Evolutionary conservation across 495 filamentous ascomycete species (phyloP), one percentile per base, ranked within the genome.

Genomic region (Penicillium flavigenum): DNA sequence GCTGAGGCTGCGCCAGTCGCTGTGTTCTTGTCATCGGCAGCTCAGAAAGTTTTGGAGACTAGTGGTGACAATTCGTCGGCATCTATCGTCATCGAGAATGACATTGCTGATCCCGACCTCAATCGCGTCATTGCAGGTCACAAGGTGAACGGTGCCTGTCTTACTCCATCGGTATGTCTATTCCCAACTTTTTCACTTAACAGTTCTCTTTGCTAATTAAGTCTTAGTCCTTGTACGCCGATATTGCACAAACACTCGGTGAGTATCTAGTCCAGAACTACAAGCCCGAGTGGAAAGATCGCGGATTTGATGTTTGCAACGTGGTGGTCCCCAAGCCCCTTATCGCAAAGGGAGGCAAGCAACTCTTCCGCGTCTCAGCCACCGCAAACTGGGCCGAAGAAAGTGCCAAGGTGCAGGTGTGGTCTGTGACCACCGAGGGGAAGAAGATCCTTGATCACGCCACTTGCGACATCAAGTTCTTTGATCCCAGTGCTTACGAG

Each of bases 221-320:
- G 6, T 0, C 4, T 10, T 49, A 80, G 71, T 83, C 86, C 3
- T 71, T 92, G 2, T 91, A 90, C 57, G 88, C 84, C 26, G 89
- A 93, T 68, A 89, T 91, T 76, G 88, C 87, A 12, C 80, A 89
- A 57, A 91, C 89, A 0, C 71, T 90, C 41, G 85, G 79, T 57
- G 81, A 91, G 26, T 90, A 89, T 60, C 73, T 86, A 26, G 81
- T 88, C 51, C 79, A 83, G 55, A 75, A 83, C 41, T 68, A 83
- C 50, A 78, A 81, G 32, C 81, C 82, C 1, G 78, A 81, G 9
- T 65, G 68, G 17, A 74, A 81, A 58, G 75, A 78, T n/a, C 72
- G 81, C 36, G 80, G 77, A 6, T 76, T 84, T 59, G 82, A 89
- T 61, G 80, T 88, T 36, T 79, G 79, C 38, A 68, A 87, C 12